Percentiles rank a stretch among this genome's conserved stretches.
These are phyloP conservation scores for Dichotomopilus funicola DNA, from an alignment of 2,329 filamentous ascomycete species.

Conservation along the genomic window DNA sequence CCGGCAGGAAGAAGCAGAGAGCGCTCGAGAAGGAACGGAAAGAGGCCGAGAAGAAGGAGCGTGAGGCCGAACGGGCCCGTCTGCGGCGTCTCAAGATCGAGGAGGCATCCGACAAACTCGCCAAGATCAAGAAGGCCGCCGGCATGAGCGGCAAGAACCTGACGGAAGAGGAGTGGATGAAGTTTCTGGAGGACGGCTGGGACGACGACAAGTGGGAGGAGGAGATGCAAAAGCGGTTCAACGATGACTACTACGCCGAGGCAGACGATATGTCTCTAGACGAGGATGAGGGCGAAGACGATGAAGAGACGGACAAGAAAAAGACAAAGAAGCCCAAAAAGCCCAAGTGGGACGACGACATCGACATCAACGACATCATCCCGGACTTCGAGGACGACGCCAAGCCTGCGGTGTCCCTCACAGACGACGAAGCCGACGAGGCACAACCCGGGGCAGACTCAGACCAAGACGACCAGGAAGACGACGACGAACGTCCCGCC, in stretches of 20 bases:
- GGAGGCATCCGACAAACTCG: constrained; percentile 79
- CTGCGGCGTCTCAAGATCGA: constrained; percentile 85
- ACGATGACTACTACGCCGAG: constrained; percentile 81
- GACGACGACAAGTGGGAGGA: constrained; percentile 84
- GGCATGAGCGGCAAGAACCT: constrained; percentile 63
- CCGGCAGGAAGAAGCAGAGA: constrained; percentile 66
- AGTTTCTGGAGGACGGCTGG: constrained; percentile 80
- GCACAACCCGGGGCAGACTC: constrained; percentile 29
- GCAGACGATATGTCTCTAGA: constrained; percentile 58
- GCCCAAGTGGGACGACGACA: constrained; percentile 92
- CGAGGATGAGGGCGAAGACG: constrained; percentile 44
- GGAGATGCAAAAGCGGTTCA: constrained; percentile 84
- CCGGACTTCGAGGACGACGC: constrained; percentile 72
- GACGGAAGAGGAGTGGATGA: constrained; percentile 73
- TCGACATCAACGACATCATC: constrained; percentile 88
- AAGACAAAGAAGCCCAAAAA: constrained; percentile 65
- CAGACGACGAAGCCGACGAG: constrained; percentile 44
- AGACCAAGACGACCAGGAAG: constrained; percentile 17
- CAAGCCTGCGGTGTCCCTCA: constrained; percentile 48
- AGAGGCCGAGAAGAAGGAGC: constrained; percentile 69
- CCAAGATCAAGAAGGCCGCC: constrained; percentile 82
- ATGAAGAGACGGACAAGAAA: constrained; percentile 50
- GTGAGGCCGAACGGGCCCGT: constrained; percentile 73
- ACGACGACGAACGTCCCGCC: constrained; percentile 34
- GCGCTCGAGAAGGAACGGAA: constrained; percentile 71